These are phyloP conservation scores for Globisporangium paddicum DNA, from an alignment of 352 stramenopile species.

Conservation along the genomic window DNA sequence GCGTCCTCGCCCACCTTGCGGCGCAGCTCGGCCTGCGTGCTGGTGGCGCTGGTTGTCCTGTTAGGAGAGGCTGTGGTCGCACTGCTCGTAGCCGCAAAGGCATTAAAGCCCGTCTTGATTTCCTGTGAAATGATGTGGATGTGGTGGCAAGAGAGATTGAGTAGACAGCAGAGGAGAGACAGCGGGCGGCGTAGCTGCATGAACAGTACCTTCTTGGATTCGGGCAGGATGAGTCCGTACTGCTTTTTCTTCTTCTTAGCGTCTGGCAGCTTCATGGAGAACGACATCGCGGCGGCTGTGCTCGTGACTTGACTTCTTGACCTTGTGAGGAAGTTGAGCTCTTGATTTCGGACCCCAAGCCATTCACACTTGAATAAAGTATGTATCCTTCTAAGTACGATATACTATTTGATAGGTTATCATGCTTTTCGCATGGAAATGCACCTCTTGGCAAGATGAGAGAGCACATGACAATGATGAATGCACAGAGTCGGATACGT, in stretches of 20 bases:
- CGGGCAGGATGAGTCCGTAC: constrained; percentile 19
- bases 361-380: not conserved
- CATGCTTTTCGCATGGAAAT: not conserved
- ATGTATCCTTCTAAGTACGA: not conserved
- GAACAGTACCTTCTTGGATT: constrained; percentile 8
- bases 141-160: not conserved
- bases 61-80: not conserved
- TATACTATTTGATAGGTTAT: not conserved
- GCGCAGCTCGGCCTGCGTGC: constrained; percentile 11
- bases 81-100: not conserved
- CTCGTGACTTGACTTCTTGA: not conserved
- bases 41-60: not conserved
- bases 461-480: too few relatives aligned
- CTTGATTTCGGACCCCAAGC: not conserved
- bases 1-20: constrained; percentile 42
- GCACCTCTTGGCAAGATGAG: not conserved
- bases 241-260: constrained; percentile 23
- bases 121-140: not conserved
- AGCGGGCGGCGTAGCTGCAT: not conserved
- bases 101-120: constrained; percentile 13
- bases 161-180: not conserved
- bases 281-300: constrained; percentile 14
- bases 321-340: not conserved
- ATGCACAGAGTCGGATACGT: too few relatives aligned
- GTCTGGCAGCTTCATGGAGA: constrained; percentile 29